A percentile compares a stretch with the other conserved stretches of the same genome.
These are phyloP conservation scores for Miscanthus sacchariflorus DNA, from an alignment of 202 grass and related monocot genomes.

Conservation along the genomic window DNA sequence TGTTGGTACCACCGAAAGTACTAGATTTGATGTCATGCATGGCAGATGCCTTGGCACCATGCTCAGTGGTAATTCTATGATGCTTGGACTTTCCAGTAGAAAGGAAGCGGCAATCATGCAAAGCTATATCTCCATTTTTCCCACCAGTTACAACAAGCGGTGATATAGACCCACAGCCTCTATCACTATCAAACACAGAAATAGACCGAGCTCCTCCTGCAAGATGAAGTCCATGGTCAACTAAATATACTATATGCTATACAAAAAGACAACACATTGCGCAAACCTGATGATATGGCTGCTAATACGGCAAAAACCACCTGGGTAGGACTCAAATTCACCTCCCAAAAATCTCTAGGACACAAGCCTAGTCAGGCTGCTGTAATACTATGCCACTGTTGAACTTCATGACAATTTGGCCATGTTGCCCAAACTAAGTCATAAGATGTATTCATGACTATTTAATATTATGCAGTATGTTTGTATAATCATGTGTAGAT, in stretches of 20 bases:
- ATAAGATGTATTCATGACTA: not conserved
- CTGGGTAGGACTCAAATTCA: not conserved
- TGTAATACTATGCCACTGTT: not conserved
- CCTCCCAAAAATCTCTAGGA: not conserved
- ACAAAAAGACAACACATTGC: not conserved
- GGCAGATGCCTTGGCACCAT: constrained; percentile 49
- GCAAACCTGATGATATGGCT: not conserved
- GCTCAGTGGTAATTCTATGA: constrained; percentile 54
- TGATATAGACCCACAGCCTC: constrained; percentile 80
- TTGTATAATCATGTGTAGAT: not conserved
- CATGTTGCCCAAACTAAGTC: not conserved
- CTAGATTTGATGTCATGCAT: constrained; percentile 49
- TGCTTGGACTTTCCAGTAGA: constrained; percentile 78
- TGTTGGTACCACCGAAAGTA: constrained; percentile 52
- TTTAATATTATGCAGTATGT: not conserved
- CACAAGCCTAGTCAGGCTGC: not conserved
- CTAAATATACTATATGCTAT: constrained; percentile 42
- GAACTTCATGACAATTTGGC: not conserved
- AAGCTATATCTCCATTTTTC: constrained; percentile 83
- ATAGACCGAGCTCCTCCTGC: constrained; percentile 90
- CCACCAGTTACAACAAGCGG: constrained; percentile 88
- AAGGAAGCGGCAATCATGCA: constrained; percentile 91
- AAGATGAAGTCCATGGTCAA: constrained; percentile 56
- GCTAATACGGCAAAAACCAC: constrained; percentile 5
- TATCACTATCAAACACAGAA: constrained; percentile 77